phyloP scores from a whole-genome alignment of 306 rosid genomes.

The Abrus pulchellus region DNA sequence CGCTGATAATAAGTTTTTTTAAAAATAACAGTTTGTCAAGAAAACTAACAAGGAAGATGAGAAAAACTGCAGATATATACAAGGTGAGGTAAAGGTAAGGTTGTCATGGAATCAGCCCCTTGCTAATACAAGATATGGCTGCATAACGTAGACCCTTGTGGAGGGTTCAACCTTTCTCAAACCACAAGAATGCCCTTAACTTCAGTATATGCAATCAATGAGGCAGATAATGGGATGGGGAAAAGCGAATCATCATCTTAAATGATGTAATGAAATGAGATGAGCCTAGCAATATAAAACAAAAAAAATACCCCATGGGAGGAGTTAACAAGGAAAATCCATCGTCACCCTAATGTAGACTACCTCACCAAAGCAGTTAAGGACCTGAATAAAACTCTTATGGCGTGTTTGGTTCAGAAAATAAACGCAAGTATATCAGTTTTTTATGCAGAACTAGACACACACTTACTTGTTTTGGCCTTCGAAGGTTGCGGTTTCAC shows the following conservation, averaged over 20 bases:
- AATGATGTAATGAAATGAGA: conserved; percentile 31
- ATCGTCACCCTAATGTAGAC: conserved; percentile 4
- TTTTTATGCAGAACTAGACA: no score
- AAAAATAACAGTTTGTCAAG: background rate
- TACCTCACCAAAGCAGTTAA: conserved; percentile 27
- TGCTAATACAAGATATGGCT: conserved; percentile 20
- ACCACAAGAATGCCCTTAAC: conserved; percentile 3
- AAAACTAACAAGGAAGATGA: background rate
- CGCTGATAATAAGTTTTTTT: conserved; percentile 8
- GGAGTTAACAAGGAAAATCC: conserved; percentile 9
- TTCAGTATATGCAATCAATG: background rate
- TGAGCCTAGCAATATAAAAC: conserved; percentile 7
- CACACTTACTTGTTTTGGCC: conserved; percentile 56
- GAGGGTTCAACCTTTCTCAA: conserved; percentile 19
- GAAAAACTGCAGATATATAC: conserved; percentile 10
- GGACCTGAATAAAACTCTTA: conserved; percentile 42
- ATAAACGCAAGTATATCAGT: no score
- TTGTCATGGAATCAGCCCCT: background rate
- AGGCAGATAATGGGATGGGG: background rate
- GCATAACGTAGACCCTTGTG: background rate
- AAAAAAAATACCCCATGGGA: conserved; percentile 23
- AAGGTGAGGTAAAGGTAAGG: background rate
- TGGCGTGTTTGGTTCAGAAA: no score
- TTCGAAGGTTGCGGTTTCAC: conserved; percentile 56
- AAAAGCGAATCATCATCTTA: conserved; percentile 8